Base-by-base conservation (phyloP, 2,329 filamentous ascomycete species). In the Cladosporium sp. region DNA sequence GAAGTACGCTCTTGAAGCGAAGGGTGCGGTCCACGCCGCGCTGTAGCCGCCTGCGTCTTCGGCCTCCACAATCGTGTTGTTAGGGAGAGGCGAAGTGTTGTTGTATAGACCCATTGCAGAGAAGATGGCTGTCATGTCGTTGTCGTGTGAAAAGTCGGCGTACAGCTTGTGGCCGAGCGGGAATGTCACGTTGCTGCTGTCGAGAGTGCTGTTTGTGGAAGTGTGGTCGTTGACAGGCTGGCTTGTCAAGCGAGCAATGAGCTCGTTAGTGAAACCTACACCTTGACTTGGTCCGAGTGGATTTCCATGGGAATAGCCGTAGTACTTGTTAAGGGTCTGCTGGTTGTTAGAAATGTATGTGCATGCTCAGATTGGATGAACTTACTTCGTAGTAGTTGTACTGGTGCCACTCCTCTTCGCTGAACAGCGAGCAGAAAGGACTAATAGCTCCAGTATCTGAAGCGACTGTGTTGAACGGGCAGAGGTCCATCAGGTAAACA, bases 121-220 rank as follows among this genome's bases (percentile, higher is more conserved):
- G 74, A 91, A 91, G 7, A 96, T 87, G 8, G 85, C 85, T 33
- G 86, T 87, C 88, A 97, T 92, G 74, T 90, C 88, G 76, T 96
- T 97, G 78, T 97, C 93, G 78, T 97, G 93, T 68, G 89, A 91
- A 75, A 97, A 97, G 78, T 97, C 93, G 0, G 92, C 93, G 73
- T 96, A 97, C 1, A 97, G 79, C 12, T 85, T 72, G 33, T 77
- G 76, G 28, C 78, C 83, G 0, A 96, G 80, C 0, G 93, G 93
- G 73, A 97, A 97, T 0, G 91, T 93, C 7, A 78, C 74, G 0
- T 84, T 79, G 66, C 87, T 82, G 5, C 80, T 80, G 75, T 96
- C 91, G 0, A 97, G 83, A 0, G 93, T 96, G 40, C 80, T 81
- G 77, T 97, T 97, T 6, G 89, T 92, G 64, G 83, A 88, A 0